Percentiles rank a stretch among this genome's conserved stretches.
Evolutionary conservation across 768 basidiomycete species (phyloP).

Genomic region (Strobilomyces confusus): DNA sequence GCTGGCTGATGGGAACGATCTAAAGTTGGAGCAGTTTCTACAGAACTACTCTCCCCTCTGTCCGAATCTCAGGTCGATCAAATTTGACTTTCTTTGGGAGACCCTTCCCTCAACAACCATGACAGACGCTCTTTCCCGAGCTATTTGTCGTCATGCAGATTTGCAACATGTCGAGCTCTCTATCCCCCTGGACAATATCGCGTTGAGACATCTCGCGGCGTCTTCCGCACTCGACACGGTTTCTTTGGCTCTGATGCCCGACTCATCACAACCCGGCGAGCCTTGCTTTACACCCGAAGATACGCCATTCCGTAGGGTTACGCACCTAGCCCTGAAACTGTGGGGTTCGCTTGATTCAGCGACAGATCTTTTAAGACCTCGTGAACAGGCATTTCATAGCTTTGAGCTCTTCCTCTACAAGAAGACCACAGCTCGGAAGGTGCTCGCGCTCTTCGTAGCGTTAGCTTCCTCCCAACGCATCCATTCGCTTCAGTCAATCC

Average conservation of each 20-base stretch:
- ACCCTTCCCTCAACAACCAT: not conserved
- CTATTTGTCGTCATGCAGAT: not conserved
- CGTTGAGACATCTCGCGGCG: slow-evolving; percentile 1
- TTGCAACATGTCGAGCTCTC: not conserved
- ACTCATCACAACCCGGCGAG: not conserved
- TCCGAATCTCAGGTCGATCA: slow-evolving; percentile 1
- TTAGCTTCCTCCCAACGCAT: slow-evolving; percentile 1
- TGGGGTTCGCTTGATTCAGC: not conserved
- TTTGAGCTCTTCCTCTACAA: not conserved
- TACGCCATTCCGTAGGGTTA: not conserved
- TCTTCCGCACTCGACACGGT: not conserved
- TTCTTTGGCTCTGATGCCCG: not conserved
- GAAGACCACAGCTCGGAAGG: not conserved
- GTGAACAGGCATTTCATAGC: not conserved
- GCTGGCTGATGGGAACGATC: not conserved
- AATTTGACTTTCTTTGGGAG: not conserved
- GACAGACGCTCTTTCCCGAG: not conserved
- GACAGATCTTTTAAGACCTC: not conserved
- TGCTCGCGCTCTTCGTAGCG: not conserved
- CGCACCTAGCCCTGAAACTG: not conserved
- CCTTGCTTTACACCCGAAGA: not conserved
- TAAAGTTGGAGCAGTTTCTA: not conserved
- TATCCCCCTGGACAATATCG: not conserved
- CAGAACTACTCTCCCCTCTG: not conserved
- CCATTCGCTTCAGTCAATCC: slow-evolving; percentile 1